Conservation (phyloP, 2,329 filamentous ascomycete species). For the Pseudocercospora macadamiae region DNA sequence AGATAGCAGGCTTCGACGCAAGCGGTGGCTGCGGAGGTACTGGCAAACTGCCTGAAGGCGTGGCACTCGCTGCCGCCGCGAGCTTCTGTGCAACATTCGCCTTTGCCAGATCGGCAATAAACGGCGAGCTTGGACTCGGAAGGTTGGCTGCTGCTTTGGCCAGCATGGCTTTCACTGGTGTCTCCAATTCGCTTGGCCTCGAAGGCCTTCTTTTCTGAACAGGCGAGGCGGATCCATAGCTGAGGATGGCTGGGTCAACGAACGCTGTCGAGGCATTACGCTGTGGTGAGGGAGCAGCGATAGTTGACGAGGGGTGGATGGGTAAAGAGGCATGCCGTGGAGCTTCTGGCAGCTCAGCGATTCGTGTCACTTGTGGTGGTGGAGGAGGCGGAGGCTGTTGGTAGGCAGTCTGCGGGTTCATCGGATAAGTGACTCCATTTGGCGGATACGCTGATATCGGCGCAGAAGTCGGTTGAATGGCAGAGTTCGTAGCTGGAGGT, state of each 20-base stretch:
- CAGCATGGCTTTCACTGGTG: constrained; percentile 46
- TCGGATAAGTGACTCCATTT: not conserved
- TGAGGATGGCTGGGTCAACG: constrained; percentile 81
- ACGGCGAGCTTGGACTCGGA: constrained; percentile 43
- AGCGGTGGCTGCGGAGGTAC: constrained; percentile 10
- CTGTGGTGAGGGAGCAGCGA: constrained; percentile 35
- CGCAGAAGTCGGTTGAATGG: not conserved
- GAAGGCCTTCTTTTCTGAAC: constrained; percentile 28
- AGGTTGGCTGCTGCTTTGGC: constrained; percentile 40
- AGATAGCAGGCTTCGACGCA: constrained; percentile 12
- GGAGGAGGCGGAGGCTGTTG: not conserved
- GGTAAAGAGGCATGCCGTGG: constrained; percentile 19
- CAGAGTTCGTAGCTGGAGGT: not conserved
- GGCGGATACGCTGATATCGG: not conserved
- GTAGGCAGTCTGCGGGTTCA: not conserved
- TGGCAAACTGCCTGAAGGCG: constrained; percentile 5
- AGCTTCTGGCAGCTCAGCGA: constrained; percentile 28
- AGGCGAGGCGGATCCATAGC: constrained; percentile 54
- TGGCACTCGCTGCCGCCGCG: constrained; percentile 20
- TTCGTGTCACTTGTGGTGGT: not conserved
- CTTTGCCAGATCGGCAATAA: constrained; percentile 37
- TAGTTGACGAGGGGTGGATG: constrained; percentile 25
- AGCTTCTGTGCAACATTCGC: constrained; percentile 30
- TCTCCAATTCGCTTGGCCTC: constrained; percentile 39
- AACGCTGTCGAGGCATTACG: constrained; percentile 53